A percentile compares a stretch with the other conserved stretches of the same genome.
phyloP scores from a whole-genome alignment of 2,329 filamentous ascomycete species.

The Corniculantispora saksenae region DNA sequence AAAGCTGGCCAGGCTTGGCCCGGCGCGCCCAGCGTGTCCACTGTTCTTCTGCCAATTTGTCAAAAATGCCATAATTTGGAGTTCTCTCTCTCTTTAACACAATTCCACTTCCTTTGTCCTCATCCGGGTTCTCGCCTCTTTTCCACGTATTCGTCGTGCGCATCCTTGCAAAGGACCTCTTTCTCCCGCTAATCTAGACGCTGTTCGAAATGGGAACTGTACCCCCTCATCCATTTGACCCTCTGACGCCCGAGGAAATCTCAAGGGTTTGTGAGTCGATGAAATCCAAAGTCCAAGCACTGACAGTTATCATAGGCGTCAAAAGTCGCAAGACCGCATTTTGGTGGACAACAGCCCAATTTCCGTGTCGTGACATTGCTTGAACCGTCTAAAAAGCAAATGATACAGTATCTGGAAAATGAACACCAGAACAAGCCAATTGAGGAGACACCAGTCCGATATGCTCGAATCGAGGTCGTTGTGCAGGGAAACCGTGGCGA shows the following conservation, averaged over 20 bases:
- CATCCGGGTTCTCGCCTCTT: too few relatives aligned
- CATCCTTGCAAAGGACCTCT: too few relatives aligned
- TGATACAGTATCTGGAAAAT: slow-evolving; percentile 46
- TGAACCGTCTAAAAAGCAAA: slow-evolving; percentile 51
- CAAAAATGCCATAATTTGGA: background rate
- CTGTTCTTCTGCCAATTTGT: background rate
- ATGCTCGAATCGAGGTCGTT: slow-evolving; percentile 42
- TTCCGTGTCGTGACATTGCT: slow-evolving; percentile 53
- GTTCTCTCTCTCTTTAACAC: too few relatives aligned
- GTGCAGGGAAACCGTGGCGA: slow-evolving; percentile 19
- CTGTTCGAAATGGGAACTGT: slow-evolving; percentile 2
- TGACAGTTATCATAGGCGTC: slow-evolving; percentile 24
- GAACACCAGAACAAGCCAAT: slow-evolving; percentile 34
- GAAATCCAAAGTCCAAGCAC: background rate
- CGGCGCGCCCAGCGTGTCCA: background rate
- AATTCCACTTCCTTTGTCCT: too few relatives aligned
- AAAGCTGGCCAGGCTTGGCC: background rate
- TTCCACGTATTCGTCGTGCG: background rate
- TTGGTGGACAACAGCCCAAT: slow-evolving; percentile 29
- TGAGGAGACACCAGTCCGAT: slow-evolving; percentile 30
- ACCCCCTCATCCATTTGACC: slow-evolving; percentile 29
- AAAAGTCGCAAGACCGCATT: slow-evolving; percentile 25
- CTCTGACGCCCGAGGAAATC: slow-evolving; percentile 30
- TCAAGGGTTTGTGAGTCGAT: slow-evolving; percentile 20
- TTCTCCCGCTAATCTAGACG: background rate